Conservation (phyloP, 495 filamentous ascomycete genomes). For the Penicillium soppii region DNA sequence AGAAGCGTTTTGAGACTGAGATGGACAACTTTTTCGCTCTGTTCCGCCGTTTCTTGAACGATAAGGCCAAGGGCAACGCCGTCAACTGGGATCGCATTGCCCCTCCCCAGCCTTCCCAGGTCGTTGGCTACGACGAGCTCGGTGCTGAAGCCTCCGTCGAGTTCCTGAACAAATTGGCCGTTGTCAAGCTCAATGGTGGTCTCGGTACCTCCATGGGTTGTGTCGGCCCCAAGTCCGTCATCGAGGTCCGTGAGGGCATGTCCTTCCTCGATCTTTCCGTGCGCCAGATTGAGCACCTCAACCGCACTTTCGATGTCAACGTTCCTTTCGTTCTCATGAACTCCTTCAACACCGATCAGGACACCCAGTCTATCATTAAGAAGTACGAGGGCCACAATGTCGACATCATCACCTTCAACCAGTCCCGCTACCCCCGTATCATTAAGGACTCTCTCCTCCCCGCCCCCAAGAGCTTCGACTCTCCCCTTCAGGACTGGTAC, state of each 20-base stretch:
- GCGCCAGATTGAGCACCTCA: slow-evolving; percentile 98
- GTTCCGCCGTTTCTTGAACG: slow-evolving; percentile 96
- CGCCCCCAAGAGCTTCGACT: slow-evolving; percentile 85
- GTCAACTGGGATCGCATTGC: slow-evolving; percentile 96
- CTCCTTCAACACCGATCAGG: slow-evolving; percentile 99
- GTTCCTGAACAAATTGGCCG: slow-evolving; percentile 96
- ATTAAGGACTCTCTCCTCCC: slow-evolving; percentile 97
- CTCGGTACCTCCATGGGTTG: slow-evolving; percentile 99
- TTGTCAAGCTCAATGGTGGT: slow-evolving; percentile 98
- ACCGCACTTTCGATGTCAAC: slow-evolving; percentile 95
- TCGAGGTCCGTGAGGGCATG: slow-evolving; percentile 99
- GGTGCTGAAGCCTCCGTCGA: slow-evolving; percentile 82
- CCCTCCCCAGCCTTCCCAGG: slow-evolving; percentile 85
- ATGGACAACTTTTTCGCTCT: slow-evolving; percentile 99
- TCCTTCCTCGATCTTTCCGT: slow-evolving; percentile 99
- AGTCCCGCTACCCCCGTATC: slow-evolving; percentile 96
- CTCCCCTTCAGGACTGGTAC: slow-evolving; percentile 95
- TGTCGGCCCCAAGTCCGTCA: slow-evolving; percentile 98
- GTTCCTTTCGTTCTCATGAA: slow-evolving; percentile 99
- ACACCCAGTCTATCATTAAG: slow-evolving; percentile 99
- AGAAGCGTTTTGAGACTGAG: slow-evolving; percentile 95
- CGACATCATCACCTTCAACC: slow-evolving; percentile 99
- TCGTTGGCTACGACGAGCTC: slow-evolving; percentile 88
- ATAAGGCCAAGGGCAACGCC: slow-evolving; percentile 95
- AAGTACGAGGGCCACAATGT: slow-evolving; percentile 99